phyloP scores from a whole-genome alignment of 306 rosid genomes.

The Sindora glabra region DNA sequence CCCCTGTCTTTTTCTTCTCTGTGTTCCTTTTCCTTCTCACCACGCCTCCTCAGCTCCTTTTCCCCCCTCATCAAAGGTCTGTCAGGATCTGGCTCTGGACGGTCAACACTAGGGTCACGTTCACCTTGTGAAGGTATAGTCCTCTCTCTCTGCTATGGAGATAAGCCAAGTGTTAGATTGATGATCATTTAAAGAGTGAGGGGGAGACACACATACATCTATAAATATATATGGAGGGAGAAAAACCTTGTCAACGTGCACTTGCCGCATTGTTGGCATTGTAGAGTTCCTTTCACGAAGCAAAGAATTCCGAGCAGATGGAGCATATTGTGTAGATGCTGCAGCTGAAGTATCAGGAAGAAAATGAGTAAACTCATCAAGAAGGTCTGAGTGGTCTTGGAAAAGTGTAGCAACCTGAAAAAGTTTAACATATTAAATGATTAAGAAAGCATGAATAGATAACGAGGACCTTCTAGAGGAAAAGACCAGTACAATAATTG shows the following conservation, averaged over 20 bases:
- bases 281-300: constrained; percentile 80
- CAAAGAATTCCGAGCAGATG: constrained; percentile 52
- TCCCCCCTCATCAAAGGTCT: constrained; percentile 61
- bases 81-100: constrained; percentile 76
- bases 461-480: neutral
- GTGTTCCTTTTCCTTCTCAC: constrained; percentile 78
- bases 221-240: constrained; percentile 5
- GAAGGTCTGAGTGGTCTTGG: constrained; percentile 77
- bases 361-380: constrained; percentile 78
- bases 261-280: constrained; percentile 59
- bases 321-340: constrained; percentile 46
- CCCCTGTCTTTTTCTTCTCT: too few species aligned
- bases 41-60: constrained; percentile 79
- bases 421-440: too few species aligned
- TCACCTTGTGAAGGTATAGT: constrained; percentile 54
- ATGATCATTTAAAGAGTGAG: constrained; percentile 19
- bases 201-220: too few species aligned
- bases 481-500: too few species aligned
- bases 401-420: constrained; percentile 84
- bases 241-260: constrained; percentile 73
- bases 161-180: constrained; percentile 18
- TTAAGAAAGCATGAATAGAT: too few species aligned
- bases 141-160: constrained; percentile 80
- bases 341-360: constrained; percentile 74
- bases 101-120: constrained; percentile 81